These are phyloP conservation scores for Desmodesmus armatus DNA, from an alignment of 139 green algal species.

Conservation along the genomic window DNA sequence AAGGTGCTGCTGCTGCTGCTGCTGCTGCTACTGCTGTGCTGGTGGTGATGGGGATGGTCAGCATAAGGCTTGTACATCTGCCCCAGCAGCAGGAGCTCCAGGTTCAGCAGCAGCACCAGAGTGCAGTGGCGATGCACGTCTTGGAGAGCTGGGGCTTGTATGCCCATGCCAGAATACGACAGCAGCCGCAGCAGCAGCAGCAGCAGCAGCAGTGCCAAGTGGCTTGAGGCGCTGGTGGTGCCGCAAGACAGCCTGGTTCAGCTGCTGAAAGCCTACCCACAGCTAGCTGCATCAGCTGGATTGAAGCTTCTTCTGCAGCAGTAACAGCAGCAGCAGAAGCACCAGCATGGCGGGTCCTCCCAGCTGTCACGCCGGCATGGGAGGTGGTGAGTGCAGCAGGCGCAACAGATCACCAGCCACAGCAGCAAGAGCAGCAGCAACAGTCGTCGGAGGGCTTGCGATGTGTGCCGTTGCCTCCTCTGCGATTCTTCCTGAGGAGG, in stretches of 20 bases:
- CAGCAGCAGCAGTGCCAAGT: not conserved
- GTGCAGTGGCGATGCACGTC: too few relatives aligned
- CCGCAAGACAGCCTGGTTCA: not conserved
- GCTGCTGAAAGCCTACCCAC: not conserved
- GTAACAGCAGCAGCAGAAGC: not conserved
- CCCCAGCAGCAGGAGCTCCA: not conserved
- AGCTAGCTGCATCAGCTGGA: not conserved
- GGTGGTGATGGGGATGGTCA: too few relatives aligned
- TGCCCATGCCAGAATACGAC: not conserved
- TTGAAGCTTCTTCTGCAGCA: too few relatives aligned
- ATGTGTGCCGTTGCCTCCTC: not conserved
- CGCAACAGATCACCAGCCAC: not conserved
- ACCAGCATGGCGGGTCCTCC: not conserved
- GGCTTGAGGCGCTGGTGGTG: too few relatives aligned
- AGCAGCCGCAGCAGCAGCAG: not conserved
- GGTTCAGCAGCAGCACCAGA: not conserved
- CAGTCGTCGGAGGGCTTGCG: not conserved
- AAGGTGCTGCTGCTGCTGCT: too few relatives aligned
- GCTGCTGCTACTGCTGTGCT: not conserved
- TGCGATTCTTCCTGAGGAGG: slow-evolving; percentile 15
- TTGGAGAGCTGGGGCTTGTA: too few relatives aligned
- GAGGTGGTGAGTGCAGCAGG: not conserved
- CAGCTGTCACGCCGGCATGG: not conserved
- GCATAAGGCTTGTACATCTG: too few relatives aligned
- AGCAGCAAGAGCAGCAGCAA: not conserved